Base-by-base conservation (phyloP, 2,329 filamentous ascomycete species). In the Aureobasidium vineae region DNA sequence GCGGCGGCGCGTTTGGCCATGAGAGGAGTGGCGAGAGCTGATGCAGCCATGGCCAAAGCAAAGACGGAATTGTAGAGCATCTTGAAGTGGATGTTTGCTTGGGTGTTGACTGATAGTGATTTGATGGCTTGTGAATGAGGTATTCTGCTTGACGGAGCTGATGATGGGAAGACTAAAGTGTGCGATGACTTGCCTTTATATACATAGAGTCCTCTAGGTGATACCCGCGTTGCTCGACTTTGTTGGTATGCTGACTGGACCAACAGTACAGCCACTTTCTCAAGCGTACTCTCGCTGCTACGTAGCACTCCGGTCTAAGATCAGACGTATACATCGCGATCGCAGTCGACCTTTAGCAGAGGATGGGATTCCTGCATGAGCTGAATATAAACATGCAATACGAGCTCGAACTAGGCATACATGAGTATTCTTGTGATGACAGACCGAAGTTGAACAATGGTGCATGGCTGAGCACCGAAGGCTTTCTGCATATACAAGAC, bases 181-280 rank as follows among this genome's bases (percentile, higher is more conserved):
- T n/a, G 28, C 16, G n/a, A 52, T 5, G 7, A 33, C 49, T 21
- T 52, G 28, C 49, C 26, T 52, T 52, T 52, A 52, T 52, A 52
- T 33, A 52, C 49, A 11, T 6, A 13, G 16, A 28, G 15, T 2
- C 26, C 7, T 16, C 21, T 8, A n/a, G 6, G 38, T n/a, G 23
- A 31, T n/a, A 7, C 40, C 33, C 6, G 26, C 28, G 52, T 56
- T 56, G 23, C 26, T 45, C 3, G 28, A 45, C 10, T 7, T n/a
- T 33, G 53, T 59, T 45, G 38, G 38, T 33, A 45, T 59, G 40
- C 54, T 59, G 40, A 59, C 54, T 31, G 28, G 36, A 31, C 54
- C 54, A 57, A 57, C 54, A 56, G 11, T 6, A 38, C 21, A 21
- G 40, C 26, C 33, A 59, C 53, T 15, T 56, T 23, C 11, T 40